Evolutionary conservation across 106 monocot species (phyloP).

Genomic region (Allium sativum): DNA sequence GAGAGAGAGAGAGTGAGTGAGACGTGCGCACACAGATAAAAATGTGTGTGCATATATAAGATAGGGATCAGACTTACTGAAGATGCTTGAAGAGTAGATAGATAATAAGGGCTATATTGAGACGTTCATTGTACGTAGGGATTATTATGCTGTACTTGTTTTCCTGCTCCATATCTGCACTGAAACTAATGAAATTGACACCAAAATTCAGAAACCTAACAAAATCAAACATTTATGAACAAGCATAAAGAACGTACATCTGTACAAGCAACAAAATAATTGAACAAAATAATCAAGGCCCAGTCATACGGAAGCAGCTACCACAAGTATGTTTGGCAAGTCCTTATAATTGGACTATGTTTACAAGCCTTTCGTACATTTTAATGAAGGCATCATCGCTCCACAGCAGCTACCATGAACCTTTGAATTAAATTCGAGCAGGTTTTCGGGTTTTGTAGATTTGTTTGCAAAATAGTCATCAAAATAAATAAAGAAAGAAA

Average conservation of each 20-base stretch:
- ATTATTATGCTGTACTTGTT: slow-evolving; percentile 90
- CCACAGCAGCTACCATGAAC: too few species aligned
- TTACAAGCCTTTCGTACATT: too few species aligned
- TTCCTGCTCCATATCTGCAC: slow-evolving; percentile 13
- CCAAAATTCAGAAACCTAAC: not conserved
- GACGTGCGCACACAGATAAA: too few species aligned
- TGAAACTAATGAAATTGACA: not conserved
- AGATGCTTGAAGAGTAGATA: slow-evolving; percentile 98
- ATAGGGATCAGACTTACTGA: slow-evolving; percentile 22
- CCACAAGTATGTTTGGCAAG: too few species aligned
- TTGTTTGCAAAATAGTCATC: too few species aligned
- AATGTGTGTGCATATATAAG: too few species aligned
- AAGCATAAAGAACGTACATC: not conserved
- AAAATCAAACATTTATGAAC: not conserved
- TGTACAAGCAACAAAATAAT: not conserved
- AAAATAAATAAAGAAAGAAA: too few species aligned
- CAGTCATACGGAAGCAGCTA: too few species aligned
- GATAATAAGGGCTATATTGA: slow-evolving; percentile 77
- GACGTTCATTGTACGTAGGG: slow-evolving; percentile 95
- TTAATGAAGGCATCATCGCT: too few species aligned
- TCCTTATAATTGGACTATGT: too few species aligned
- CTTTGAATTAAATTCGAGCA: too few species aligned
- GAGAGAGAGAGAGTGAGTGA: not conserved
- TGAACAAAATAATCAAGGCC: not conserved
- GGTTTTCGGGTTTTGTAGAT: too few species aligned